Evolutionary conservation across 1,284 basidiomycete genomes (phyloP), one percentile per base, ranked within the genome.

Genomic region (Rhodotorula sp.): DNA sequence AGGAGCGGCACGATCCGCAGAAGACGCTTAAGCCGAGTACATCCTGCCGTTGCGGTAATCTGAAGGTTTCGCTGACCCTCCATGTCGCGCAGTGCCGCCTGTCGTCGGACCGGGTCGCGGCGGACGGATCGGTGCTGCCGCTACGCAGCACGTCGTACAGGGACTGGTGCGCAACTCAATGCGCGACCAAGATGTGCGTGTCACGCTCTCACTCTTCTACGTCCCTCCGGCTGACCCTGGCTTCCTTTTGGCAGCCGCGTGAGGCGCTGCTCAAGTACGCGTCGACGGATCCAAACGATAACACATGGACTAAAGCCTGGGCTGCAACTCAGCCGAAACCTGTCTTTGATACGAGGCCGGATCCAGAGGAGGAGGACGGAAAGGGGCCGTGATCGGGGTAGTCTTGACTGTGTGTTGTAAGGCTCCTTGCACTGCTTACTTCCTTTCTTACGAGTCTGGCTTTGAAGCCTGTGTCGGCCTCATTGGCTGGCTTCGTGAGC

Each of bases 221-320:
- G 26, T 4, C 2, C 82, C 88, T 94, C 82, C 93, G 95, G 82
- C 92, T 94, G 83, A 85, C 92, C 91, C 22, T 62, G 63, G 64
- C 59, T 63, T 64, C 56, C 40, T 60, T 20, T n/a, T 26, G 5
- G 57, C 83, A 98, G 90, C 95, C 95, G 44, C 88, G 95, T 73
- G 94, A 97, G 82, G 95, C 95, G 6, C 82, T 99, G 72, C 88
- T 99, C 84, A 93, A 89, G 81, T 98, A 95, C 77, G 95, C 94
- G 28, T 83, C 88, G 30, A 80, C 76, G 71, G 70, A 80, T 75
- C 74, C 68, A 52, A 47, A 48, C 44, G 68, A 74, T 8, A 73
- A 71, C 62, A 62, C 53, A 15, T 76, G 70, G 68, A 76, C 75
- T 11, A 26, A 53, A 13, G 74, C 70, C 7, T 76, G 74, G 72